Conservation (phyloP, 768 basidiomycete genomes). For the Daedaleopsis nitida region DNA sequence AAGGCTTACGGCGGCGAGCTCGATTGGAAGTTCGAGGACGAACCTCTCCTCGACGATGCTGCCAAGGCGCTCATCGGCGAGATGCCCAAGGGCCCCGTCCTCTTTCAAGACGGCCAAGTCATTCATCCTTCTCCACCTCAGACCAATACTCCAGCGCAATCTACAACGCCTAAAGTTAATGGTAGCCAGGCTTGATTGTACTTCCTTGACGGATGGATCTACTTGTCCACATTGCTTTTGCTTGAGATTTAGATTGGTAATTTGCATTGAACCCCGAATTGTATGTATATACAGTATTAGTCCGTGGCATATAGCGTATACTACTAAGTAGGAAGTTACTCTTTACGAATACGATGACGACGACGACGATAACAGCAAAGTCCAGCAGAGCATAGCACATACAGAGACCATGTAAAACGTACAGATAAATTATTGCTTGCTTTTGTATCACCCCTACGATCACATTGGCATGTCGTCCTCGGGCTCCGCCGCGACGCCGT, state of each 20-base stretch:
- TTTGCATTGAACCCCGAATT: background rate
- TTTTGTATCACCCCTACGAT: background rate
- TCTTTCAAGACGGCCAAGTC: conserved; percentile 50
- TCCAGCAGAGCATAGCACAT: background rate
- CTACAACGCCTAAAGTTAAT: no score
- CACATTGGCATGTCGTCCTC: conserved; percentile 33
- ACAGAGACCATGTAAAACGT: background rate
- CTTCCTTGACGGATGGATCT: background rate
- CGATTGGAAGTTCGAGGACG: conserved; percentile 69
- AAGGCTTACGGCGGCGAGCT: conserved; percentile 73
- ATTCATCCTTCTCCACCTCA: conserved; percentile 23
- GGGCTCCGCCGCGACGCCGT: conserved; percentile 70
- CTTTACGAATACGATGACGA: background rate
- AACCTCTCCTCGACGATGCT: conserved; percentile 63
- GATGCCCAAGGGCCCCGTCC: conserved; percentile 58
- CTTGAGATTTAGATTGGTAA: background rate
- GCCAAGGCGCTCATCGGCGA: conserved; percentile 46
- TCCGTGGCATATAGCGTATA: background rate
- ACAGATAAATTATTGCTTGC: conserved; percentile 3
- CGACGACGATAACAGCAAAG: background rate
- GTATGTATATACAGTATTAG: background rate
- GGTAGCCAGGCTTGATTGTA: no score
- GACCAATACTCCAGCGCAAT: background rate
- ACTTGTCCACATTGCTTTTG: no score
- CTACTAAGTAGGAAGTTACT: background rate